Conservation (phyloP, 495 filamentous ascomycete species). For the Lepraria neglecta region DNA sequence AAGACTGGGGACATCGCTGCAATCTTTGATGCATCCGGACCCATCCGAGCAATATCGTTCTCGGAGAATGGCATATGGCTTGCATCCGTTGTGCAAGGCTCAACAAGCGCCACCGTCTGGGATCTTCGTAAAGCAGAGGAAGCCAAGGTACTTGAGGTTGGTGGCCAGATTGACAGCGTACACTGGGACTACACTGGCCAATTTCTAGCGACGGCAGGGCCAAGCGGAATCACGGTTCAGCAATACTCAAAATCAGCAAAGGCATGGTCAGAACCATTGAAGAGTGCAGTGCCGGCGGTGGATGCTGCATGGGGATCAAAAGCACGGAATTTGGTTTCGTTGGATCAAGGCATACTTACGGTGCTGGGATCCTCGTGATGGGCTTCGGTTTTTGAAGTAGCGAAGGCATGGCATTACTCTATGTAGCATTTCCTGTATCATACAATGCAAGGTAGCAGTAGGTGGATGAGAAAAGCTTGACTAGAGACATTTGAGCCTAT, state of each 20-base stretch:
- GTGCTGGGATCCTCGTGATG: conserved; percentile 45
- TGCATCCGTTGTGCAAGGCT: conserved; percentile 65
- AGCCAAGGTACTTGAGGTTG: conserved; percentile 76
- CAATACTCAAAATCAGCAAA: conserved; percentile 79
- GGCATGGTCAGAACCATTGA: conserved; percentile 80
- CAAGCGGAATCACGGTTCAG: conserved; percentile 76
- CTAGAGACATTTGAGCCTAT: not conserved
- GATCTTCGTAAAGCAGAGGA: conserved; percentile 78
- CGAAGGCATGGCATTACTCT: not conserved
- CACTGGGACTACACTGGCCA: conserved; percentile 94
- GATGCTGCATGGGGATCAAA: conserved; percentile 70
- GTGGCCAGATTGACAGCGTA: conserved; percentile 62
- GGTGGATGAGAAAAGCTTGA: not conserved
- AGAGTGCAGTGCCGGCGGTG: conserved; percentile 63
- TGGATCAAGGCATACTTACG: conserved; percentile 67
- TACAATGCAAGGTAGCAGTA: not conserved
- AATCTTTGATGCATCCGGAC: conserved; percentile 57
- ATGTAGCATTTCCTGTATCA: not conserved
- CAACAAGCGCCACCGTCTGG: conserved; percentile 74
- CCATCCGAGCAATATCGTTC: conserved; percentile 71
- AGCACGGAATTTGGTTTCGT: conserved; percentile 65
- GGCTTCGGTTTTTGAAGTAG: not conserved
- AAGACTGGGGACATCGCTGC: conserved; percentile 65
- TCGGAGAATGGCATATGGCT: conserved; percentile 98
- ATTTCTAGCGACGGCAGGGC: conserved; percentile 76